Percentiles rank a stretch among this genome's conserved stretches.
Conservation (phyloP, 495 filamentous ascomycete genomes). For the Podospora appendiculata region DNA sequence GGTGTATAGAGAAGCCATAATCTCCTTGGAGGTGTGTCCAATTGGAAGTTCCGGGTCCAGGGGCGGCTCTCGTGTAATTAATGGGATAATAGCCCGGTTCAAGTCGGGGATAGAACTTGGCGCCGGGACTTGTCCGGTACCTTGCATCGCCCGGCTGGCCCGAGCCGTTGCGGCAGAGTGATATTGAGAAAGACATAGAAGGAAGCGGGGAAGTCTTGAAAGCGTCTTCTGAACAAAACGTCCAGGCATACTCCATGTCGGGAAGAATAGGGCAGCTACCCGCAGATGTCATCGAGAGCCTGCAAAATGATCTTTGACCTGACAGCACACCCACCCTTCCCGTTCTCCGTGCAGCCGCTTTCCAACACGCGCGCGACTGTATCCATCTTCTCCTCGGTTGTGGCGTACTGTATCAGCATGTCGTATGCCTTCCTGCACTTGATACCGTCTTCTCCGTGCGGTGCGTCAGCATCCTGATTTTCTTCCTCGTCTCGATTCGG, state of each 20-base stretch:
- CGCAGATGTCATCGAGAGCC: constrained; percentile 3
- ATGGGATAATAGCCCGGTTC: neutral
- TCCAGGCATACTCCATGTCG: too few relatives aligned
- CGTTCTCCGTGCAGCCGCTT: constrained; percentile 5
- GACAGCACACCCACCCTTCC: constrained; percentile 3
- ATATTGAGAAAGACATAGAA: too few relatives aligned
- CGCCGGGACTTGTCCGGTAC: neutral
- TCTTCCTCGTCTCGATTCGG: neutral
- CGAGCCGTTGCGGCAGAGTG: too few relatives aligned
- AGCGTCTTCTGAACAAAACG: too few relatives aligned
- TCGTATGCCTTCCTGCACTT: constrained; percentile 7
- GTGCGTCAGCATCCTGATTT: neutral
- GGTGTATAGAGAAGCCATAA: neutral
- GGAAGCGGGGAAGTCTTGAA: too few relatives aligned
- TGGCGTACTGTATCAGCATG: constrained; percentile 8
- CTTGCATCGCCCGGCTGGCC: neutral
- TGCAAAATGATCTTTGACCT: constrained; percentile 2
- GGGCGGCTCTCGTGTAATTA: neutral
- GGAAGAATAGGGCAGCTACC: too few relatives aligned
- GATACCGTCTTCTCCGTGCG: neutral
- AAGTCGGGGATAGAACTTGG: neutral
- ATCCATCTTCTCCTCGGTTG: constrained; percentile 7
- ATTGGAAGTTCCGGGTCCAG: neutral
- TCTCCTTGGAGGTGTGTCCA: neutral
- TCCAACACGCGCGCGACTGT: constrained; percentile 3